phyloP scores from a whole-genome alignment of 352 stramenopile genomes.

The Globisporangium cylindrosporum region DNA sequence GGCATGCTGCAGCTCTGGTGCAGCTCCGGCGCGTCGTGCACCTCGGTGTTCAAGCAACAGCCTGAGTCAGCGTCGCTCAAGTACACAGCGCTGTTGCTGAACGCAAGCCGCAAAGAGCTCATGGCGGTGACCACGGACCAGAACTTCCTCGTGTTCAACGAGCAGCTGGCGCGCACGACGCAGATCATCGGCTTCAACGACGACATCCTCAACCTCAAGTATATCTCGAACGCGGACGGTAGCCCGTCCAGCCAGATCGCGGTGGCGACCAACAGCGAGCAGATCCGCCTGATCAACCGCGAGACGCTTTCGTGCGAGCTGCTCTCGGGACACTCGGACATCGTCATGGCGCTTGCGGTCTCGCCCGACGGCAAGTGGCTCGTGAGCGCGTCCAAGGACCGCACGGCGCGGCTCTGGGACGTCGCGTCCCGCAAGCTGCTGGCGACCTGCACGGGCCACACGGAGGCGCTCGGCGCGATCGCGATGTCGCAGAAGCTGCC shows the following conservation, averaged over 20 bases:
- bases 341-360: conserved; percentile 95
- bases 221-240: conserved; percentile 77
- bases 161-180: conserved; percentile 56
- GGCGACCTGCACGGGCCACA: conserved; percentile 91
- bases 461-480: conserved; percentile 92
- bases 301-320: conserved; percentile 91
- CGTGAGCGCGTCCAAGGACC: conserved; percentile 94
- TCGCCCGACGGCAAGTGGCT: conserved; percentile 87
- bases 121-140: conserved; percentile 81
- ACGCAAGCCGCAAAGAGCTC: conserved; percentile 53
- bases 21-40: conserved; percentile 31
- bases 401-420: conserved; percentile 91
- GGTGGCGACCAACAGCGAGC: conserved; percentile 95
- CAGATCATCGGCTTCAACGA: conserved; percentile 95
- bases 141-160: conserved; percentile 85
- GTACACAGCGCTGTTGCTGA: conserved; percentile 59
- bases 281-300: conserved; percentile 94
- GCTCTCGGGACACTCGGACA: conserved; percentile 96
- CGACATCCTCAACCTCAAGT: conserved; percentile 97
- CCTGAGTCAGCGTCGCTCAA: conserved; percentile 44
- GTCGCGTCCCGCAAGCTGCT: conserved; percentile 74
- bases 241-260: conserved; percentile 74
- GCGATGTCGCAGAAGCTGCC: conserved; percentile 88
- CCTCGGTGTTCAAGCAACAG: conserved; percentile 45
- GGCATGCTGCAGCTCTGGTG: conserved; percentile 85